phyloP scores from a whole-genome alignment of 345 rosid genomes.

The Citrus medica region DNA sequence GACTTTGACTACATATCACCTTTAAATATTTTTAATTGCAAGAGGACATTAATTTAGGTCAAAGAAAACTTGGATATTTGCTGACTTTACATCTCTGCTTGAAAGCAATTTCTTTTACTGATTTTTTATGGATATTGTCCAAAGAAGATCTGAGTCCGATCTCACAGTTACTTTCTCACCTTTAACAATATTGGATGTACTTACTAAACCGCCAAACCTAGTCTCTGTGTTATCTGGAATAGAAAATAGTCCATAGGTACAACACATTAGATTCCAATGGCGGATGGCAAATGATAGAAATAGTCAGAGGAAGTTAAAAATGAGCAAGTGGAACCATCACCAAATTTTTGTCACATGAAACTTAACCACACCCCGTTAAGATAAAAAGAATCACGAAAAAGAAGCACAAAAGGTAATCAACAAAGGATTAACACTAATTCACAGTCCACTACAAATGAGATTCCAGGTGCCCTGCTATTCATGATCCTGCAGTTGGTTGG shows the following conservation, averaged over 20 bases:
- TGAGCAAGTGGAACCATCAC: not conserved
- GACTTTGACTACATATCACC: not conserved
- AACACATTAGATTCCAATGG: not conserved
- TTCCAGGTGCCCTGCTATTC: not conserved
- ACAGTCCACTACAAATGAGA: not conserved
- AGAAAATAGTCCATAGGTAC: not conserved
- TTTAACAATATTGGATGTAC: slow-evolving; percentile 70
- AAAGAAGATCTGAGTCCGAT: slow-evolving; percentile 83
- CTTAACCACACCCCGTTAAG: not conserved
- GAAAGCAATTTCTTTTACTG: not conserved
- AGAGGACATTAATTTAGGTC: not conserved
- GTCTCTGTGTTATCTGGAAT: slow-evolving; percentile 63
- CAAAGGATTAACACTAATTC: not conserved
- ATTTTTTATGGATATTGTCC: slow-evolving; percentile 86
- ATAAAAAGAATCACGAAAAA: too few species aligned
- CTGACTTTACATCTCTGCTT: not conserved
- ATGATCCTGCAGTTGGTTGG: not conserved
- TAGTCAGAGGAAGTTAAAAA: not conserved
- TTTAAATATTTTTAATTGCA: not conserved
- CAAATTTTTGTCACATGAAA: not conserved
- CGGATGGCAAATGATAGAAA: not conserved
- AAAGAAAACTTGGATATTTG: not conserved
- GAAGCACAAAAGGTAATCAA: not conserved
- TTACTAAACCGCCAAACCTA: slow-evolving; percentile 79
- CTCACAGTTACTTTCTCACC: slow-evolving; percentile 60